phyloP scores from a whole-genome alignment of 2,329 filamentous ascomycete species.

The Penicillium sp. region DNA sequence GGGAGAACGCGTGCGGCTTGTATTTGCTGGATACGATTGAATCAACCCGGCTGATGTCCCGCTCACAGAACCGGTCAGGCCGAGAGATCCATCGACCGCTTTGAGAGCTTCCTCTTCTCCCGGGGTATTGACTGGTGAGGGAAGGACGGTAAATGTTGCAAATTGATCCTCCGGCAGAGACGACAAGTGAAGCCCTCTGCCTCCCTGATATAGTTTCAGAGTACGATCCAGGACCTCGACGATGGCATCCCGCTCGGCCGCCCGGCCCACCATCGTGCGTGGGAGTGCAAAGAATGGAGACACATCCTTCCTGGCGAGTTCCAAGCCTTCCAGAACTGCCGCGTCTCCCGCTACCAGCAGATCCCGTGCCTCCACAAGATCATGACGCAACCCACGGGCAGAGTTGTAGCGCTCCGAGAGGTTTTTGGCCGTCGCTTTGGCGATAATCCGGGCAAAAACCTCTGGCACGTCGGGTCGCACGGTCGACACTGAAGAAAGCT shows the following conservation, averaged over 20 bases:
- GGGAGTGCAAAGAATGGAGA: neutral
- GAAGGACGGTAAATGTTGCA: neutral
- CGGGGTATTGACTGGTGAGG: neutral
- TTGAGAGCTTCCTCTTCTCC: neutral
- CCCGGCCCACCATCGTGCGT: slow-evolving; percentile 1
- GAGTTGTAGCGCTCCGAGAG: slow-evolving; percentile 1
- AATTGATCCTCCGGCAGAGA: slow-evolving; percentile 1
- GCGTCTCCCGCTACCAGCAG: neutral
- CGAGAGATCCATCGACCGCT: neutral
- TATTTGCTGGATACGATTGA: neutral
- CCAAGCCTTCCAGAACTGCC: neutral
- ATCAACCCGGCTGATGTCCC: neutral
- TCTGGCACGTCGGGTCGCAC: neutral
- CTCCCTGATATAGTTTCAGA: neutral
- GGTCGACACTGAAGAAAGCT: neutral
- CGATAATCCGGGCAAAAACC: neutral
- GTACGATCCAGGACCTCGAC: neutral
- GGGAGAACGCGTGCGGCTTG: neutral
- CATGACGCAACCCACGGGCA: neutral
- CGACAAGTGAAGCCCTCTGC: neutral
- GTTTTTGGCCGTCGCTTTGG: slow-evolving; percentile 1
- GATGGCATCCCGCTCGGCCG: slow-evolving; percentile 1
- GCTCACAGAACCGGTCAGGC: neutral
- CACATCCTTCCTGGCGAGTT: neutral
- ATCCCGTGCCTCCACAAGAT: neutral